Evolutionary conservation across 2,329 filamentous ascomycete species (phyloP), one percentile per base, ranked within the genome.

Genomic region (Fusarium verrucosum): DNA sequence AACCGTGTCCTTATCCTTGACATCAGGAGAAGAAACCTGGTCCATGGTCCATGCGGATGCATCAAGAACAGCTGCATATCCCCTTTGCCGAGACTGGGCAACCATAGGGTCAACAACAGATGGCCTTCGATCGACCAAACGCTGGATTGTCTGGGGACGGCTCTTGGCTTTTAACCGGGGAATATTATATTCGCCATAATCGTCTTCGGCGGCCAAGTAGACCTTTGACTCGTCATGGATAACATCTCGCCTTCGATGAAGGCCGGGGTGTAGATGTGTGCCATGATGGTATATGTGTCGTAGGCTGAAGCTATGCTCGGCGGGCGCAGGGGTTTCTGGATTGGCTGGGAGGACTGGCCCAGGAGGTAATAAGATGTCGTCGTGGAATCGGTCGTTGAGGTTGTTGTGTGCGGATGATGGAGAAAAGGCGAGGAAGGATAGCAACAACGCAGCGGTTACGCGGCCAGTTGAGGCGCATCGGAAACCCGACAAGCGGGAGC

Each of bases 281-380:
- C 94, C 94, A 79, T 97, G 94, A 75, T 97, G 94, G 78, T 92
- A 95, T 72, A 98, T 89, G 78, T 99, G 94, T 71, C 92, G 89
- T 54, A 99, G 85, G 8, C 84, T 88, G 80, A 89, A 89, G 32
- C 80, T 78, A 69, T 89, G 86, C 10, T 87, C 82, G 19, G 81
- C 80, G 11, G 85, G 80, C 11, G 72, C 74, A 20, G 81, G 82
- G 7, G 79, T 72, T 53, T 84, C 80, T 50, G 71, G 74, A n/a
- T 56, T 70, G 23, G 80, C 79, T 40, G 79, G 79, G 28, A 82
- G 74, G 42, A 77, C 65, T 14, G 74, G 73, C 10, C 68, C 73
- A 2, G 76, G 75, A 30, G 81, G 80, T 17, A 86, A 69, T 35
- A 82, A 69, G 8, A 81, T 68, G 46, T 83, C 78, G 53, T 81